Base-by-base conservation (phyloP, 2,329 filamentous ascomycete genomes). In the Penicillium sp. region DNA sequence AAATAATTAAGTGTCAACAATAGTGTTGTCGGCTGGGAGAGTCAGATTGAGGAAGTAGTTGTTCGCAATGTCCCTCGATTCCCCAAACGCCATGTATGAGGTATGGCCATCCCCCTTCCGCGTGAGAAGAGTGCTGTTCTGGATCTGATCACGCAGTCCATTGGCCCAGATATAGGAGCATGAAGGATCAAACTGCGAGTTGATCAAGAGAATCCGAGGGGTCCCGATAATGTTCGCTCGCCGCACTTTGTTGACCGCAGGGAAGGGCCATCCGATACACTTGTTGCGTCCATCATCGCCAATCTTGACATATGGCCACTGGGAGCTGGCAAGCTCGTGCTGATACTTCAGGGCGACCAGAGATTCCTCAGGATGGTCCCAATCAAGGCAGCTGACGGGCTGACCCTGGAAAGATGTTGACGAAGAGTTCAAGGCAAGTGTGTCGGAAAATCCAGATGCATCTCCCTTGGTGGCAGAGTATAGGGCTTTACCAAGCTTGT, bases 221-320 rank as follows among this genome's bases (percentile, higher is more conserved):
- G 72, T 70, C 5, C 72, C 62, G 8, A 71, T 50, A 5, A 67
- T 65, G 44, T 74, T 61, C 8, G 76, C 60, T n/a, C 60, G 66
- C 19, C 65, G 67, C 2, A 74, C 76, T 10, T 75, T 76, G 65
- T 81, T 81, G 7, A 67, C 70, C 13, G 75, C 50, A 1, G 71
- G 59, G 4, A 74, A 68, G 0, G 79, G 78, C 80, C 80, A 83
- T 1, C 77, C 76, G 26, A 80, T 69, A 64, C 80, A 83, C 5
- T 68, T 64, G 26, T 63, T 70, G 68, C 74, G 81, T 42, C 67
- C 73, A 56, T 79, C 76, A 54, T 65, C 70, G 28, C 71, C 71
- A 35, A 76, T 78, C 3, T 65, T 66, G 15, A 71, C 78, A 33
- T 81, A 69, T 0, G 80, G 79, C 2, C 69, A 65, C 60, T 78